A percentile compares a stretch with the other conserved stretches of the same genome.
phyloP scores from a whole-genome alignment of 768 basidiomycete genomes.

The Termitomyces sp. region DNA sequence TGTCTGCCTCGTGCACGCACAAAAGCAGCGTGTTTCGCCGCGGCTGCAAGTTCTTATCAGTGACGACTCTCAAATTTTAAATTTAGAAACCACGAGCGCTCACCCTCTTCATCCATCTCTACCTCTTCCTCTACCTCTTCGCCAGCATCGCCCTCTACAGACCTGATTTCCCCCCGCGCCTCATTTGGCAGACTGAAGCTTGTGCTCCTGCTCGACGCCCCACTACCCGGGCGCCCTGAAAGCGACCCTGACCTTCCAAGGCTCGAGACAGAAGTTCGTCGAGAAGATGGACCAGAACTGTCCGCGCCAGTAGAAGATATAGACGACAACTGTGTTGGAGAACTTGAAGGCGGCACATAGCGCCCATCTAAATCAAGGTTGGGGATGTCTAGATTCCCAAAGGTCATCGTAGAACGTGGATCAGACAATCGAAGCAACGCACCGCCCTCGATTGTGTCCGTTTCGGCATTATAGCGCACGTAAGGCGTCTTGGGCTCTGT shows the following conservation, averaged over 20 bases:
- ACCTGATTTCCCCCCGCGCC: constrained; percentile 57
- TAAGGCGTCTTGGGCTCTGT: constrained; percentile 97
- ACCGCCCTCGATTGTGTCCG: constrained; percentile 87
- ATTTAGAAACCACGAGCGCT: constrained; percentile 20
- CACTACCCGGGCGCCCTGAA: constrained; percentile 59
- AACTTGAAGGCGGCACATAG: constrained; percentile 33
- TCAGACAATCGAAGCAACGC: constrained; percentile 22
- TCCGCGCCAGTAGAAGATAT: constrained; percentile 61
- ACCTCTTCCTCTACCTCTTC: constrained; percentile 71
- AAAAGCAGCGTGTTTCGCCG: constrained; percentile 80
- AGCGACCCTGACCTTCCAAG: constrained; percentile 48
- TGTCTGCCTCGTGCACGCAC: constrained; percentile 79
- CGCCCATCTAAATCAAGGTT: constrained; percentile 60
- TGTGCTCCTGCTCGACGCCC: constrained; percentile 74
- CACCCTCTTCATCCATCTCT: constrained; percentile 89
- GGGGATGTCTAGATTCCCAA: constrained; percentile 67
- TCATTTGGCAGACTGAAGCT: constrained; percentile 80
- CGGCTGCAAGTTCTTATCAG: constrained; percentile 45
- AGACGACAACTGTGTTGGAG: constrained; percentile 34
- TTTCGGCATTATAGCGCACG: constrained; percentile 85
- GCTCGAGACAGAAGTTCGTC: constrained; percentile 74
- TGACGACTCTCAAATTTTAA: not conserved
- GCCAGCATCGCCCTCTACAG: constrained; percentile 54
- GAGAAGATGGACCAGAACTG: constrained; percentile 67
- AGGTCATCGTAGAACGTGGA: not conserved